These are phyloP conservation scores for Aspergillus coremiiformis DNA, from an alignment of 495 filamentous ascomycete genomes.

Conservation along the genomic window DNA sequence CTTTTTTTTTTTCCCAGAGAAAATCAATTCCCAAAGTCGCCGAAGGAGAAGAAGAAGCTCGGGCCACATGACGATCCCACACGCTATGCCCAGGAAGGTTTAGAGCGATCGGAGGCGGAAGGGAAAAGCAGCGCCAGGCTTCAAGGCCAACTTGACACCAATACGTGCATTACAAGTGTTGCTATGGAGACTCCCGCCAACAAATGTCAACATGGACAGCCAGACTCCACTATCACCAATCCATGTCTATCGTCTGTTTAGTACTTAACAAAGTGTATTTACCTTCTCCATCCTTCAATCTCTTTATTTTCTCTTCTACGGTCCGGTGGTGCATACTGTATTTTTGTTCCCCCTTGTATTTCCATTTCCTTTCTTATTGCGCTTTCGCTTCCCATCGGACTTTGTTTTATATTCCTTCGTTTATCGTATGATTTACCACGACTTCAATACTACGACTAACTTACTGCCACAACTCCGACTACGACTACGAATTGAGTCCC, in stretches of 20 bases:
- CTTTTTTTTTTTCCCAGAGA: too few species aligned
- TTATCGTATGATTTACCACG: slow-evolving; percentile 15
- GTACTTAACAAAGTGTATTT: slow-evolving; percentile 12
- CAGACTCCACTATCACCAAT: slow-evolving; percentile 8
- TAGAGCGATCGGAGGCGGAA: slow-evolving; percentile 24
- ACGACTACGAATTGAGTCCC: too few species aligned
- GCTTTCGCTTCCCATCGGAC: slow-evolving; percentile 1
- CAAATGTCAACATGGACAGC: slow-evolving; percentile 26
- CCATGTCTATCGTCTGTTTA: slow-evolving; percentile 2
- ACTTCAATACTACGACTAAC: too few species aligned
- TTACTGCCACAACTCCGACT: too few species aligned
- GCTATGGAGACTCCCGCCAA: slow-evolving; percentile 32
- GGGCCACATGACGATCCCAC: slow-evolving; percentile 14
- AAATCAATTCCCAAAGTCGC: too few species aligned
- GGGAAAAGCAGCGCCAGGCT: slow-evolving; percentile 18
- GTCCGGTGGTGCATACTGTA: slow-evolving; percentile 10
- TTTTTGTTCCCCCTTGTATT: slow-evolving; percentile 6
- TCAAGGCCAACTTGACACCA: slow-evolving; percentile 15
- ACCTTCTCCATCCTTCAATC: slow-evolving; percentile 11
- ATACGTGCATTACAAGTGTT: slow-evolving; percentile 17
- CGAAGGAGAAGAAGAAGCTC: slow-evolving; percentile 10
- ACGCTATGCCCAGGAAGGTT: slow-evolving; percentile 18
- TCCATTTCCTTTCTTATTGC: slow-evolving; percentile 4
- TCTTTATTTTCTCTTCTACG: background rate
- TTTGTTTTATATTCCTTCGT: slow-evolving; percentile 17